These are phyloP conservation scores for Paraglomus occultum DNA, from an alignment of 192 early-diverging fungal genomes.

Conservation along the genomic window DNA sequence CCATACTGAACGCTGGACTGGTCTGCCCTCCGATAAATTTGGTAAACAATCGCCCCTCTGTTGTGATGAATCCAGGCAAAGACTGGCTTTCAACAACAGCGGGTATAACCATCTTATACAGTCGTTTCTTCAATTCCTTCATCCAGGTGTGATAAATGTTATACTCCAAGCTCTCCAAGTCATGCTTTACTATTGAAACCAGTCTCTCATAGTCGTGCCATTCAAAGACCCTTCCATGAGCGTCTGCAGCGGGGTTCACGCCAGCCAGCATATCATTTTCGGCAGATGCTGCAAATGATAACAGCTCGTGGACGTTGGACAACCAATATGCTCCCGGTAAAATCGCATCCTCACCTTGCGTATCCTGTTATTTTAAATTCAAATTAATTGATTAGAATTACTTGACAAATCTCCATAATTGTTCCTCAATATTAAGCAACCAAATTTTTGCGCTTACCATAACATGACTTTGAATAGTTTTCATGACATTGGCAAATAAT, in stretches of 20 bases:
- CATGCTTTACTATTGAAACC: constrained; percentile 83
- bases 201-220: constrained; percentile 74
- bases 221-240: constrained; percentile 54
- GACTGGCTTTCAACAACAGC: constrained; percentile 96
- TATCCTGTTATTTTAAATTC: constrained; percentile 42
- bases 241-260: constrained; percentile 65
- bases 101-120: constrained; percentile 93
- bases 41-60: constrained; percentile 88
- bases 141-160: constrained; percentile 99
- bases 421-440: no score
- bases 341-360: constrained; percentile 77
- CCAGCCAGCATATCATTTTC: constrained; percentile 67
- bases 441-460: constrained; percentile 39
- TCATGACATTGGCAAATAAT: constrained; percentile 85
- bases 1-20: constrained; percentile 85
- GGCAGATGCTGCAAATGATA: constrained; percentile 79
- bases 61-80: constrained; percentile 90
- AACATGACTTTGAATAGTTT: constrained; percentile 73
- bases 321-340: constrained; percentile 92
- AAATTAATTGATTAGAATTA: not conserved
- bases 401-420: not conserved
- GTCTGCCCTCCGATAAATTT: constrained; percentile 79
- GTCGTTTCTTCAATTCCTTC: constrained; percentile 93
- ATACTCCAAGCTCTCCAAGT: constrained; percentile 86
- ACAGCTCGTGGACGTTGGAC: constrained; percentile 92